These are phyloP conservation scores for Pseudogymnoascus sp. DNA, from an alignment of 2,329 filamentous ascomycete species.

Conservation along the genomic window DNA sequence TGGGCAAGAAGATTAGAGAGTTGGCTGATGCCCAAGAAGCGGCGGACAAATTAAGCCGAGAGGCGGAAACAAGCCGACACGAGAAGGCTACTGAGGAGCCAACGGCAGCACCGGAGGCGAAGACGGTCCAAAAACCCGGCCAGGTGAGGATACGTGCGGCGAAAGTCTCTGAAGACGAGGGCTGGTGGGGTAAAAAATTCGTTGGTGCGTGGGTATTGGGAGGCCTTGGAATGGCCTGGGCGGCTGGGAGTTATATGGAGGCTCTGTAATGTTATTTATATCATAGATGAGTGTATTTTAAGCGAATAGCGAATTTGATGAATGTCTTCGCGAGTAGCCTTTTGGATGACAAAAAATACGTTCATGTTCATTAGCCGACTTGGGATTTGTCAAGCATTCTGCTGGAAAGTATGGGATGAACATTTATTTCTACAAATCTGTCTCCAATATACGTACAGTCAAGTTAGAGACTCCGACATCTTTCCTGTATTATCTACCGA, in stretches of 20 bases:
- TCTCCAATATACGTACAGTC: not conserved
- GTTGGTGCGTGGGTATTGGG: constrained; percentile 55
- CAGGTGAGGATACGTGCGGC: constrained; percentile 40
- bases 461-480: not conserved
- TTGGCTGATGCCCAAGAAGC: constrained; percentile 37
- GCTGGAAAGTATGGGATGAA: not conserved
- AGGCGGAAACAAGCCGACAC: constrained; percentile 17
- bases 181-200: constrained; percentile 61
- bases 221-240: constrained; percentile 57
- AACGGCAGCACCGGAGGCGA: constrained; percentile 20
- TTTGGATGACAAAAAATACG: too few relatives aligned
- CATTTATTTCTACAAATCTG: not conserved
- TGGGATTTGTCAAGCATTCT: not conserved
- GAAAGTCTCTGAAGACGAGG: constrained; percentile 57
- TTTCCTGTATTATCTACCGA: not conserved
- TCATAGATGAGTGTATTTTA: not conserved
- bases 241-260: constrained; percentile 38
- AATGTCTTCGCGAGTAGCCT: not conserved
- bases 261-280: constrained; percentile 1
- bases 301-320: constrained; percentile 5
- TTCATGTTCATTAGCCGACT: not conserved
- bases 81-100: constrained; percentile 14
- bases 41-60: constrained; percentile 36
- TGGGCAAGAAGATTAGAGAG: constrained; percentile 60
- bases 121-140: constrained; percentile 19